phyloP scores from a whole-genome alignment of 331 rosid genomes.

The Cucumis variabilis region DNA sequence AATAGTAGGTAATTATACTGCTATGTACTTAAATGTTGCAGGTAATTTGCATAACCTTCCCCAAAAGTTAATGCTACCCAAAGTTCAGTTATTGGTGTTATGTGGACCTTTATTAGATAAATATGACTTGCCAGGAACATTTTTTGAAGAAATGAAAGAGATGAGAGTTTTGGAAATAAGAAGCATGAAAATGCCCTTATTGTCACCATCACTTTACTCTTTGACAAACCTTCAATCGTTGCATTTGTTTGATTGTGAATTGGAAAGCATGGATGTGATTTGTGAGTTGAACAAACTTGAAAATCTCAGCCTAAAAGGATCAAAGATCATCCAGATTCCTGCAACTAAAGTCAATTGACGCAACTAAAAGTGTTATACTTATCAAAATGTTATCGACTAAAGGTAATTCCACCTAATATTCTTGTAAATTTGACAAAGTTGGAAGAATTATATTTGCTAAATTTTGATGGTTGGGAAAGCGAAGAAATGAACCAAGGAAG shows the following conservation, averaged over 20 bases:
- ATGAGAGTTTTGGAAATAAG: not conserved
- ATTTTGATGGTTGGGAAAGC: not conserved
- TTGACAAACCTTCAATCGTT: not conserved
- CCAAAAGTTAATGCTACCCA: not conserved
- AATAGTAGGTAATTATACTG: not conserved
- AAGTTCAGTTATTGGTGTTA: not conserved
- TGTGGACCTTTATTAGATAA: rapidly evolving
- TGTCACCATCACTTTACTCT: not conserved
- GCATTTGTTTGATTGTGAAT: not conserved
- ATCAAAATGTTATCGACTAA: not conserved
- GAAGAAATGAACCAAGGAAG: not conserved
- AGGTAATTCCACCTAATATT: constrained; percentile 6
- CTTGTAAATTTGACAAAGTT: not conserved
- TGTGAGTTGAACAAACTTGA: not conserved
- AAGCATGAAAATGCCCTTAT: no score
- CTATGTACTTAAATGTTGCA: not conserved
- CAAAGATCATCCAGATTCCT: not conserved
- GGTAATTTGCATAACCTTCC: not conserved
- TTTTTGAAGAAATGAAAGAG: not conserved
- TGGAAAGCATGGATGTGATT: not conserved
- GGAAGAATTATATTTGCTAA: not conserved
- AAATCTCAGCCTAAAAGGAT: not conserved
- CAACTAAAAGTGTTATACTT: not conserved
- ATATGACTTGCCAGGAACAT: not conserved
- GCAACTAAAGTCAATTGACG: not conserved